A percentile compares a stretch with the other conserved stretches of the same genome.
These are phyloP conservation scores for Leccinum aurantiacum DNA, from an alignment of 768 basidiomycete genomes.

Conservation along the genomic window DNA sequence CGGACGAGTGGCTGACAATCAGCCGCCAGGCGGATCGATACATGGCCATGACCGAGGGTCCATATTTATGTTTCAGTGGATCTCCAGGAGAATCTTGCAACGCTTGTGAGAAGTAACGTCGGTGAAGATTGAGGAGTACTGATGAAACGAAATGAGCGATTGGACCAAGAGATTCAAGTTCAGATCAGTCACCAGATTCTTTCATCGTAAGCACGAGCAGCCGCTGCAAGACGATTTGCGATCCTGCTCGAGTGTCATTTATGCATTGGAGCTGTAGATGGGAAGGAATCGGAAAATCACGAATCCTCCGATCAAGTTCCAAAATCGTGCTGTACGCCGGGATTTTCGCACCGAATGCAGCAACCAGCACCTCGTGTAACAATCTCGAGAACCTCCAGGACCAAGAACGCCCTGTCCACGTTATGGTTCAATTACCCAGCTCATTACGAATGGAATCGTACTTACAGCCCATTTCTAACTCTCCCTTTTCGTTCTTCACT, in stretches of 20 bases:
- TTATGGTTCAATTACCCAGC: background rate
- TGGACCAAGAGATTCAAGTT: background rate
- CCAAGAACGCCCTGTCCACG: slow-evolving; percentile 53
- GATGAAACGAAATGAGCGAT: background rate
- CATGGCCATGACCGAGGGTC: slow-evolving; percentile 68
- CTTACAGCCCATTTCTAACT: slow-evolving; percentile 45
- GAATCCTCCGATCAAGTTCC: slow-evolving; percentile 58
- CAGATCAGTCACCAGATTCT: slow-evolving; percentile 44
- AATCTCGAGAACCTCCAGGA: slow-evolving; percentile 53
- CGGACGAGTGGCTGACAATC: slow-evolving; percentile 47
- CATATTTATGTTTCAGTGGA: slow-evolving; percentile 58
- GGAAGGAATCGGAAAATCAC: slow-evolving; percentile 56
- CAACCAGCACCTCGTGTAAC: slow-evolving; percentile 49
- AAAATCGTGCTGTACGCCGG: slow-evolving; percentile 54
- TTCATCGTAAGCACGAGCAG: slow-evolving; percentile 46
- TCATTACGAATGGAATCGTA: background rate
- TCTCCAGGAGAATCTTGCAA: slow-evolving; percentile 59
- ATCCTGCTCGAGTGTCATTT: slow-evolving; percentile 15
- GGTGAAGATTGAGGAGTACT: slow-evolving; percentile 66
- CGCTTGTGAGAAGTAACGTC: slow-evolving; percentile 67
- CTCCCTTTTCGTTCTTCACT: slow-evolving; percentile 33
- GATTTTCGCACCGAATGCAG: slow-evolving; percentile 51
- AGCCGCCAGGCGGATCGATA: slow-evolving; percentile 73
- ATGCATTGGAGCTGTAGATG: slow-evolving; percentile 41
- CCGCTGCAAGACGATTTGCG: slow-evolving; percentile 38